Base-by-base conservation (phyloP, 2,329 filamentous ascomycete species). In the Drechslerella coelobrocha region DNA sequence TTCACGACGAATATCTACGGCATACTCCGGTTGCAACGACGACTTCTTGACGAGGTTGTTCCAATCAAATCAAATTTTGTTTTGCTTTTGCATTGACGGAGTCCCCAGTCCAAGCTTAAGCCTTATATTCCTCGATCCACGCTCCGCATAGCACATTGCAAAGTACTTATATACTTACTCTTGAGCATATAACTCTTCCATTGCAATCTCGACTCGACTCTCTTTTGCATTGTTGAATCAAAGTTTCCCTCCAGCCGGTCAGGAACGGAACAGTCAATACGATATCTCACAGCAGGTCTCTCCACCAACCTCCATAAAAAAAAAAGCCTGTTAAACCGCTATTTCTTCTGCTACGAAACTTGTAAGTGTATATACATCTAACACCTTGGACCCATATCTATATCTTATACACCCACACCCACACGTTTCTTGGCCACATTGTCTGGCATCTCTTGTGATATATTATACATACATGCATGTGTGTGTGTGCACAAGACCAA, bases 21-120 rank as follows among this genome's bases (percentile, higher is more conserved):
- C 34, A 48, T 48, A 48, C 19, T 48, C 23, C 17, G 19, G 2
- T 48, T 48, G 17, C 23, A 21, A 26, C 17, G 12, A 43, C 53
- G 23, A 68, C 56, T 61, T 68, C 65, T 69, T 62, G 57, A 69
- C 65, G 65, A 69, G 65, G 65, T 69, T 69, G 51, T 61, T 52
- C n/a, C n/a, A n/a, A n/a, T n/a, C n/a, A n/a, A n/a, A n/a, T n/a
- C n/a, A n/a, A n/a, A 39, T 39, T 39, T 39, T 39, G 34, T 39
- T 39, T 39, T 39, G 34, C 34, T 10, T 39, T n/a, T 39, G 34
- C 34, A 39, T 39, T 39, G 12, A 39, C 34, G 34, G 34, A 39
- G 34, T n/a, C 34, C 17, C 34, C 2, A n/a, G 12, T 6, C 34
- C 34, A 39, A 39, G 34, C 34, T n/a, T 39, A 39, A 39, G 34